Conservation (phyloP, 129 eudicot genomes). For the Flaveria ramosissima region DNA sequence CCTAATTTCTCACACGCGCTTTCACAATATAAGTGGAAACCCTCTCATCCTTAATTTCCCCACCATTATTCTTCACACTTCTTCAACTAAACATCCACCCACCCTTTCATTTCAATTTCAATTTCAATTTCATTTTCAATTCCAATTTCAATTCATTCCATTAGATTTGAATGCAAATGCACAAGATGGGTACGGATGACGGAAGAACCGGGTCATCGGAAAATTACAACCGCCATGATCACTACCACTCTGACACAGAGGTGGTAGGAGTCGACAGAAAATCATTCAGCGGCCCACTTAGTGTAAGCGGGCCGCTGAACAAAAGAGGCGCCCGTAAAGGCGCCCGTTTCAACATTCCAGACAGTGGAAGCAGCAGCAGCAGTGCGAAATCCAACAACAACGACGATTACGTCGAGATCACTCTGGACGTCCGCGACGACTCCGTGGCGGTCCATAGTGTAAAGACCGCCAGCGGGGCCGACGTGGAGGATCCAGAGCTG, state of each 20-base stretch:
- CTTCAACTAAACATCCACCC: background rate
- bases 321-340: slow-evolving; percentile 49
- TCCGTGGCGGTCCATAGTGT: slow-evolving; percentile 85
- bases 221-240: slow-evolving; percentile 39
- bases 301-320: slow-evolving; percentile 59
- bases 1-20: slow-evolving; percentile 27
- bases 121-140: background rate
- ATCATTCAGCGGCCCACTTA: slow-evolving; percentile 64
- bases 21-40: slow-evolving; percentile 42
- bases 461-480: slow-evolving; percentile 60
- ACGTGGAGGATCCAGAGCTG: slow-evolving; percentile 66
- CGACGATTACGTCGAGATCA: slow-evolving; percentile 67
- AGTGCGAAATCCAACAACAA: background rate
- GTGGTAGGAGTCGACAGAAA: slow-evolving; percentile 38
- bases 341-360: slow-evolving; percentile 54
- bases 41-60: slow-evolving; percentile 19
- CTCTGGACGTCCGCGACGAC: slow-evolving; percentile 76
- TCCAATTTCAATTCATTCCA: background rate
- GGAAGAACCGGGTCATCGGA: slow-evolving; percentile 31
- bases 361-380: background rate
- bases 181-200: slow-evolving; percentile 37
- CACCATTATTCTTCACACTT: slow-evolving; percentile 14
- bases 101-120: background rate
- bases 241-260: slow-evolving; percentile 72
- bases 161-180: slow-evolving; percentile 32